phyloP scores from a whole-genome alignment of 129 eudicot genomes.

The Heracleum sosnowskyi region DNA sequence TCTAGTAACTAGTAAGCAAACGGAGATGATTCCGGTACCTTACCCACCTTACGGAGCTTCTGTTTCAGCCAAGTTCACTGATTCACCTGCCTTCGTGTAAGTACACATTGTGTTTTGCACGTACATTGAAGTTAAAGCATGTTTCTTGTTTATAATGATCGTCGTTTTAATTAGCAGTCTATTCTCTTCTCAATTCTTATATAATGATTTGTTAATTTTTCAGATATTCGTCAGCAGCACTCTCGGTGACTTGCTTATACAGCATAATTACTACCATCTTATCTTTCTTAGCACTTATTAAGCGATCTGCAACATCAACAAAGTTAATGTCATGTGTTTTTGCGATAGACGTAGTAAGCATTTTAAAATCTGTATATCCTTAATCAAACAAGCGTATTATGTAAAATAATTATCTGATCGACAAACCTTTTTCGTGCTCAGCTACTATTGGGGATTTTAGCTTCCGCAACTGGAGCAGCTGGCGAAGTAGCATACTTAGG shows the following conservation, averaged over 20 bases:
- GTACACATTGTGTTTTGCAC: neutral
- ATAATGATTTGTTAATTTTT: neutral
- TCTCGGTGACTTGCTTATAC: slow-evolving; percentile 4
- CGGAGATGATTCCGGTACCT: neutral
- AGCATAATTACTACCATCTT: neutral
- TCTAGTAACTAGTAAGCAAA: neutral
- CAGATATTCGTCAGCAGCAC: neutral
- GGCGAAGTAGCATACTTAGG: slow-evolving; percentile 19
- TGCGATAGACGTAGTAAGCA: neutral
- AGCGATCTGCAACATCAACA: neutral
- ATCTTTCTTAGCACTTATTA: neutral
- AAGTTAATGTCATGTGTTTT: neutral
- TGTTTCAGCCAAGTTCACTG: neutral
- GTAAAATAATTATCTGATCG: neutral
- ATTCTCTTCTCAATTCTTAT: no score
- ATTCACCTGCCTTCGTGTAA: neutral
- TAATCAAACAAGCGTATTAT: neutral
- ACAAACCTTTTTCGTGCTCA: neutral
- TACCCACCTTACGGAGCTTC: neutral
- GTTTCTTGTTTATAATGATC: no score
- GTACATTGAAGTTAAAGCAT: neutral
- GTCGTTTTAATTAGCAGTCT: no score
- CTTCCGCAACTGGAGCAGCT: slow-evolving; percentile 21
- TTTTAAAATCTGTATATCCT: neutral
- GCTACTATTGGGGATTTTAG: slow-evolving; percentile 15